Evolutionary conservation across 129 eudicot species (phyloP), one percentile per base, ranked within the genome.

Genomic region (Ambrosia artemisiifolia): DNA sequence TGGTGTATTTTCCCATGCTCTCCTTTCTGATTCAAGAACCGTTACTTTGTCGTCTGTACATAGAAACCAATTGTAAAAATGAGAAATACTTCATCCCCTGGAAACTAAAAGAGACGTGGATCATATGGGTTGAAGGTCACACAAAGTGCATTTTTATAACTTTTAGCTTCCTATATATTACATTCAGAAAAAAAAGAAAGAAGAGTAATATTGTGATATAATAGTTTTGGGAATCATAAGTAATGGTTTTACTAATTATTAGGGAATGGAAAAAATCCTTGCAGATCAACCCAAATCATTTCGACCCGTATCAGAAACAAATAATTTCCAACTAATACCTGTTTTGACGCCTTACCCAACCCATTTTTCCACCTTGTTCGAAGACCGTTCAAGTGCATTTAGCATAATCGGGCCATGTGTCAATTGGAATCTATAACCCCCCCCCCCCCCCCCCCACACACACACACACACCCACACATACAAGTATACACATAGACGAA

Each of bases 31-130:
- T 76, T 92, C 96, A 61, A 92, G 63, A 71, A 77, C 91, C 30
- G 96, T 88, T 73, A 92, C 96, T 76, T 86, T 88, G 75, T 88
- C 97, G 80, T 92, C 97, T 92, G 83, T 78, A 67, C 69, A 59
- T 16, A 50, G 10, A 80, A 63, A 60, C 62, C 5, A n/a, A 6
- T 38, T 54, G 24, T 67, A 40, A 66, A 32, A 38, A 5, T 17
- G 10, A 42, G n/a, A 11, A 24, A 56, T 13, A 57, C 38, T 28
- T 28, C 11, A 36, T 30, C 64, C 64, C 64, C 1, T 57, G 5
- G 11, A 28, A 12, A 28, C 64, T 28, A 57, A 24, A 28, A 3
- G 38, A 56, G 2, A 56, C 3, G 20, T 56, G 34, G 60, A 0
- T 5, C 4, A 35, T 0, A 35, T 5, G 6, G 38, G 38, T 35